Conservation (phyloP, 2,329 filamentous ascomycete species). For the Harringtonia lauricola region DNA sequence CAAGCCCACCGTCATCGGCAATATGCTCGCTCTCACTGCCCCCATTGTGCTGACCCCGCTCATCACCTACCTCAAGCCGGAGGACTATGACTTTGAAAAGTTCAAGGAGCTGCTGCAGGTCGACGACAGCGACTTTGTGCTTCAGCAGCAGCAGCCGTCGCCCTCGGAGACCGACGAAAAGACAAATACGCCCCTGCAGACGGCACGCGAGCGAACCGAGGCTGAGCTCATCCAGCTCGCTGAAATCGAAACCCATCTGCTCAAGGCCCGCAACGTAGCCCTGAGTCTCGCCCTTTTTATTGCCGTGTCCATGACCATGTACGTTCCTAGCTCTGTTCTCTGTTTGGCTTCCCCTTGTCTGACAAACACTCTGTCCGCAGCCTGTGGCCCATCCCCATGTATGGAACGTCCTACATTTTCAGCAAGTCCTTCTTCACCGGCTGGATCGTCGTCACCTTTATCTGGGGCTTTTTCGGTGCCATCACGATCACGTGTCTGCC, state of each 20-base stretch:
- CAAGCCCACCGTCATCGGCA: neutral
- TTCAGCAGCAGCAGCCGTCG: neutral
- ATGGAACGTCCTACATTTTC: neutral
- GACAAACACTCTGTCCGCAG: neutral
- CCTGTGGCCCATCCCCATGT: neutral
- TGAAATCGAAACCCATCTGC: neutral
- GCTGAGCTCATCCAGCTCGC: neutral
- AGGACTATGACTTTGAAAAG: neutral
- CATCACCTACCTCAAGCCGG: neutral
- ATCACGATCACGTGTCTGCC: neutral
- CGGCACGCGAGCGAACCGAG: neutral
- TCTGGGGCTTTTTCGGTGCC: neutral
- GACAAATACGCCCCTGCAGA: neutral
- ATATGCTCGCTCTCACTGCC: neutral
- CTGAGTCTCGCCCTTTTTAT: neutral
- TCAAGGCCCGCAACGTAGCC: neutral
- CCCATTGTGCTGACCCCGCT: neutral
- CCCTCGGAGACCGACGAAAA: neutral
- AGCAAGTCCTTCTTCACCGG: neutral
- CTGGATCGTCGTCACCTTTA: neutral
- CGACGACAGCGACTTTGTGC: neutral
- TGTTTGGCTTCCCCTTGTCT: too few relatives aligned
- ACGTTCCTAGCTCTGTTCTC: neutral
- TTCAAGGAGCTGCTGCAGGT: neutral
- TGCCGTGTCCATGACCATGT: neutral